Conservation (phyloP, 2,329 filamentous ascomycete genomes). For the Stachybotrys elegans region DNA sequence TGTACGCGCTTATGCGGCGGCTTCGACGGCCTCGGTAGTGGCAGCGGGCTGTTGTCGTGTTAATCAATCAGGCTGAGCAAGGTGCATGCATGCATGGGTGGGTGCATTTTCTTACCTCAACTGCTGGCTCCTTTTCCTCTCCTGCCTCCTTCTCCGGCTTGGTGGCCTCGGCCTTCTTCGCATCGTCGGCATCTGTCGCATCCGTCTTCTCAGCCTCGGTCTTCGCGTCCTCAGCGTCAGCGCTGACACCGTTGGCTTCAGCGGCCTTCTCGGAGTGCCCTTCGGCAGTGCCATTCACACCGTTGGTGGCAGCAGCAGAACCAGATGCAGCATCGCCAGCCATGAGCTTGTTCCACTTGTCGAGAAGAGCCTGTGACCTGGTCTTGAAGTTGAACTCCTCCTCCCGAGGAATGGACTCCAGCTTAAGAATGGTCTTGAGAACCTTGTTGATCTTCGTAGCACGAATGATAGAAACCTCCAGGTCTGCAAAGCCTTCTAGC, state of each 20-base stretch:
- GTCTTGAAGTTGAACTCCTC: constrained; percentile 86
- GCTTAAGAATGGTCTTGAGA: constrained; percentile 86
- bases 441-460: constrained; percentile 98
- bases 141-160: constrained; percentile 4
- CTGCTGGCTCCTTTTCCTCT: constrained; percentile 20
- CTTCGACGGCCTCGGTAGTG: constrained; percentile 29
- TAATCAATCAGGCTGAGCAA: constrained; percentile 7
- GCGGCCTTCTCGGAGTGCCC: constrained; percentile 35
- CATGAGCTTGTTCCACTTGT: constrained; percentile 85
- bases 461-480: constrained; percentile 86
- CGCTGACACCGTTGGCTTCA: constrained; percentile 35
- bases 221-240: constrained; percentile 32
- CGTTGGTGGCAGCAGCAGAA: constrained; percentile 34
- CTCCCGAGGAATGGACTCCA: constrained; percentile 79
- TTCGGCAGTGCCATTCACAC: constrained; percentile 41
- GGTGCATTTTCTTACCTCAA: constrained; percentile 26
- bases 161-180: constrained; percentile 4
- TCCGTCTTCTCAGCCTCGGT: constrained; percentile 25
- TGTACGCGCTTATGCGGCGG: constrained; percentile 23
- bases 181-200: constrained; percentile 15
- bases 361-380: constrained; percentile 73
- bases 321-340: constrained; percentile 47
- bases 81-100: background rate
- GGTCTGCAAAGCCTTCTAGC: constrained; percentile 71
- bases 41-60: constrained; percentile 17